Percentiles rank a stretch among this genome's conserved stretches.
phyloP scores from a whole-genome alignment of 2,329 filamentous ascomycete genomes.

The Monilinia vaccinii-corymbosi region DNA sequence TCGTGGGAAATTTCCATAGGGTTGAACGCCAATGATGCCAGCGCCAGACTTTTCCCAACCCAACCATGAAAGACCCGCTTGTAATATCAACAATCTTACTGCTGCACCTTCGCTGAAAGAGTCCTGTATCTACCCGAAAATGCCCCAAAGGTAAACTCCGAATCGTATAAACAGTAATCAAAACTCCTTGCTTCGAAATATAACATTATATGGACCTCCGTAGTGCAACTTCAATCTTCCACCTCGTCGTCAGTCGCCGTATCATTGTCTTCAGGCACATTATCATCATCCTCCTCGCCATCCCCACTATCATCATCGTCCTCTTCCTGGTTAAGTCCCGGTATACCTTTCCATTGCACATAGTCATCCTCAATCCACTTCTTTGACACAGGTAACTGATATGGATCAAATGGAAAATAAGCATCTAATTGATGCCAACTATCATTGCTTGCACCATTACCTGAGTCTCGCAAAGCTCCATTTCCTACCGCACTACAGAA shows the following conservation, averaged over 20 bases:
- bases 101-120: constrained; percentile 1
- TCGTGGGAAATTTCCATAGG: neutral
- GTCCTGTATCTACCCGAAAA: neutral
- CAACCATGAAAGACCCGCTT: neutral
- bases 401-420: constrained; percentile 97
- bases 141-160: neutral
- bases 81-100: neutral
- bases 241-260: constrained; percentile 22
- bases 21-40: neutral
- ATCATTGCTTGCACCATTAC: constrained; percentile 52
- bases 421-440: constrained; percentile 79
- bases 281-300: constrained; percentile 21
- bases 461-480: constrained; percentile 39
- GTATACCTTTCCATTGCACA: constrained; percentile 67
- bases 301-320: constrained; percentile 41
- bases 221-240: constrained; percentile 17
- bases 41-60: neutral
- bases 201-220: neutral
- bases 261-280: constrained; percentile 14
- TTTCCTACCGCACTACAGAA: constrained; percentile 48
- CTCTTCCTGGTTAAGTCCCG: constrained; percentile 54
- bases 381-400: constrained; percentile 78
- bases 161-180: neutral
- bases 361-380: constrained; percentile 83
- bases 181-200: neutral